Evolutionary conservation across 495 filamentous ascomycete species (phyloP).

Genomic region (Neurospora sp.): DNA sequence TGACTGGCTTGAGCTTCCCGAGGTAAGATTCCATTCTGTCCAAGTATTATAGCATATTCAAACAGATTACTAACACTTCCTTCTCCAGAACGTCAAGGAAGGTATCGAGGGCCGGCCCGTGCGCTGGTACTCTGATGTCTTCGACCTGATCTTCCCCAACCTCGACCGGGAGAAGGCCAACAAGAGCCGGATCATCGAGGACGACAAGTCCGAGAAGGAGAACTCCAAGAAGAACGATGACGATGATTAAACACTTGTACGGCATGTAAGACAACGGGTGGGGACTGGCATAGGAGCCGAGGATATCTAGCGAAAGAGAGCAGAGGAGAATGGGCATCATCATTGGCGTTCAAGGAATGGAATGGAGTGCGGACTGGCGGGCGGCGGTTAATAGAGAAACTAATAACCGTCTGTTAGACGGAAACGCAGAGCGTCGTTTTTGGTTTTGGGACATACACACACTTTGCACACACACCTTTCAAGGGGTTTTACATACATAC

Average conservation of each 20-base stretch:
- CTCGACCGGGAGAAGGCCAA: conserved; percentile 66
- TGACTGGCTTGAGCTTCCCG: conserved; percentile 96
- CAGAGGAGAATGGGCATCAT: conserved; percentile 2
- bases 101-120: conserved; percentile 83
- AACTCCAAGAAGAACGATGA: conserved; percentile 16
- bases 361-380: conserved; percentile 1
- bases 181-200: conserved; percentile 51
- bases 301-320: background rate
- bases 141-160: conserved; percentile 78
- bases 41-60: background rate
- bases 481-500: background rate
- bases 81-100: conserved; percentile 82
- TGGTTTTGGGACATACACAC: background rate
- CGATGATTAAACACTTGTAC: conserved; percentile 13
- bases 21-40: conserved; percentile 48
- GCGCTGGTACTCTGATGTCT: conserved; percentile 91
- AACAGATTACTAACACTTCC: conserved; percentile 23
- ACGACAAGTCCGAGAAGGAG: conserved; percentile 43
- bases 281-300: background rate
- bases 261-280: conserved; percentile 7
- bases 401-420: background rate
- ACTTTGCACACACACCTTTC: background rate
- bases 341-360: conserved; percentile 4
- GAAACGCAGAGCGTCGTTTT: background rate
- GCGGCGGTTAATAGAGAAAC: background rate